Evolutionary conservation across 2,329 filamentous ascomycete genomes (phyloP), one percentile per base, ranked within the genome.

Genomic region (Juglanconis oblonga): DNA sequence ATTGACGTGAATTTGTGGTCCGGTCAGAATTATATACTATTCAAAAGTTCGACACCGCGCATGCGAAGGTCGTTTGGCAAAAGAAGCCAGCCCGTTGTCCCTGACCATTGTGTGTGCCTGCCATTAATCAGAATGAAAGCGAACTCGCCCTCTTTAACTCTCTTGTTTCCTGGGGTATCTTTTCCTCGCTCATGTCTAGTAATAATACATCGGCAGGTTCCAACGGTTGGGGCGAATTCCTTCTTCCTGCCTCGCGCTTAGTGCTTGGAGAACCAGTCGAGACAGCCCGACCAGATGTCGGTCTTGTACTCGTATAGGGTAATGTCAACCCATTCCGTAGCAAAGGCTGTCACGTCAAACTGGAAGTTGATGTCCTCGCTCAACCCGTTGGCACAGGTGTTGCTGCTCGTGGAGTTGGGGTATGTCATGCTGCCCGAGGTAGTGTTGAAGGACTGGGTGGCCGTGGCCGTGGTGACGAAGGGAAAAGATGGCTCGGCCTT

Each of bases 401-500:
- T 50, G n/a, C 52, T 52, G 49, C 53, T 57, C 14, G 59, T 61
- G 24, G 61, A 42, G 57, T 60, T 62, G 10, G 61, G 58, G 31
- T 44, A 51, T 10, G 54, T 17, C 9, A 62, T 29, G 1, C 29
- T 45, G 32, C 61, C 57, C 36, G 55, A 57, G 3, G 57, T 61
- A 14, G 53, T 40, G 45, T 62, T 60, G 50, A 54, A n/a, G 17
- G 55, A 40, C 47, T 62, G 61, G 14, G 61, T 61, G 24, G 52
- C 44, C 11, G 44, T 58, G 45, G 57, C 58, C 13, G 61, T 60
- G 48, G 58, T 61, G 50, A 52, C 31, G 45, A 62, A 55, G 13
- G 61, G 61, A 44, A 62, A 62, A 10, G 61, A 54, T 14, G 61
- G 58, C 47, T 61, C 54, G 50, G 61, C 54, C 24, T 49, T 62